Evolutionary conservation across 768 basidiomycete genomes (phyloP).

Genomic region (Royoungia palumana): DNA sequence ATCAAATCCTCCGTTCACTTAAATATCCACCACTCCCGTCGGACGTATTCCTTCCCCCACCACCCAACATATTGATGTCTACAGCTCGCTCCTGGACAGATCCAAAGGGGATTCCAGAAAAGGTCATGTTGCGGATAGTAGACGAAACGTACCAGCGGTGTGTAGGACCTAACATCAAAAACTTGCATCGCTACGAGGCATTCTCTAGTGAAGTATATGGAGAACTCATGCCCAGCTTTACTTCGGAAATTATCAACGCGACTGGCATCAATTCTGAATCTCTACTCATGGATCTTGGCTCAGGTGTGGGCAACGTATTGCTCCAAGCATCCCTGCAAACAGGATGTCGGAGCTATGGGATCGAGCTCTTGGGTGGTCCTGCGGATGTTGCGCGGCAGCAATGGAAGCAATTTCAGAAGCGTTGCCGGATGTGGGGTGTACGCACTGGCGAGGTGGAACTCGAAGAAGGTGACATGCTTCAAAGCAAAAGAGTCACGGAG

Average conservation of each 20-base stretch:
- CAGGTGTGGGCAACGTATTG: conserved; percentile 83
- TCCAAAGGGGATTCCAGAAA: conserved; percentile 51
- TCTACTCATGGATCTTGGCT: conserved; percentile 80
- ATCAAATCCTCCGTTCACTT: conserved; percentile 54
- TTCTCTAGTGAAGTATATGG: conserved; percentile 87
- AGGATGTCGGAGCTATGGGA: conserved; percentile 74
- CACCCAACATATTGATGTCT: conserved; percentile 48
- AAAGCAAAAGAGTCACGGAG: conserved; percentile 59
- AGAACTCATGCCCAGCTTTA: conserved; percentile 79
- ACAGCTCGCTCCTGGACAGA: conserved; percentile 44
- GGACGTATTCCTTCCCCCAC: conserved; percentile 45
- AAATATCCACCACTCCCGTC: conserved; percentile 62
- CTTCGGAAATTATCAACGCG: conserved; percentile 50
- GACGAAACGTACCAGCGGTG: conserved; percentile 93
- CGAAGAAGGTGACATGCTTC: conserved; percentile 84
- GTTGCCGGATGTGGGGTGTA: conserved; percentile 93
- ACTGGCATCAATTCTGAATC: conserved; percentile 51
- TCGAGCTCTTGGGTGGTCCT: conserved; percentile 76
- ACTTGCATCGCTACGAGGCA: conserved; percentile 75
- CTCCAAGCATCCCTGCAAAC: conserved; percentile 79
- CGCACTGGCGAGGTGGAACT: conserved; percentile 70
- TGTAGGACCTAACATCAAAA: conserved; percentile 86
- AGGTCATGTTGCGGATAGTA: conserved; percentile 69
- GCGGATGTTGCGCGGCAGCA: conserved; percentile 78
- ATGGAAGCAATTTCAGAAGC: conserved; percentile 65